Conservation (phyloP, 148 eudicot species). For the Chenopodium suecicum region DNA sequence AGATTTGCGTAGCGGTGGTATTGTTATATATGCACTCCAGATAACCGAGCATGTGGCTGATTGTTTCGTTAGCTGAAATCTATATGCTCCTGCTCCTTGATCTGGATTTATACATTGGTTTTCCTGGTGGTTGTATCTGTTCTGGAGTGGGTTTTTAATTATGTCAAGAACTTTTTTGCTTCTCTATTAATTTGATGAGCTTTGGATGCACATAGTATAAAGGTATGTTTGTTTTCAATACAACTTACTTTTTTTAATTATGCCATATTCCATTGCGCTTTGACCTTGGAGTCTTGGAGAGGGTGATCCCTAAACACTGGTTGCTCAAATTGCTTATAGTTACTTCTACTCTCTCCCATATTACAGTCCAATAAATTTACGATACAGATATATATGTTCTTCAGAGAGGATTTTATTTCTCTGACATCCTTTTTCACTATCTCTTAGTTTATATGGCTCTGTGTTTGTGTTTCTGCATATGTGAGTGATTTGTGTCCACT, state of each 20-base stretch:
- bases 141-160: background rate
- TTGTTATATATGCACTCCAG: background rate
- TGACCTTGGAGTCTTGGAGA: too few species aligned
- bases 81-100: background rate
- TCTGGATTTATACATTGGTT: background rate
- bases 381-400: too few species aligned
- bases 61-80: background rate
- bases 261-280: too few species aligned
- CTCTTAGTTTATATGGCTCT: background rate
- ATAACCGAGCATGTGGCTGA: background rate
- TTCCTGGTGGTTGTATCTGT: background rate
- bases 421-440: too few species aligned
- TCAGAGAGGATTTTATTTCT: too few species aligned
- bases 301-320: too few species aligned
- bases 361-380: too few species aligned
- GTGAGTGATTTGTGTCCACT: too few species aligned
- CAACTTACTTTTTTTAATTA: too few species aligned
- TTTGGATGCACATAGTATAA: background rate
- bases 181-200: background rate
- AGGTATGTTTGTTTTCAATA: background rate
- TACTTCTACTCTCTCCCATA: too few species aligned
- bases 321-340: too few species aligned
- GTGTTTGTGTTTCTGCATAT: background rate
- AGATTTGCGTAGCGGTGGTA: background rate
- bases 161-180: background rate